These are phyloP conservation scores for Mychonastes homosphaera DNA, from an alignment of 139 green algal species.

Conservation along the genomic window DNA sequence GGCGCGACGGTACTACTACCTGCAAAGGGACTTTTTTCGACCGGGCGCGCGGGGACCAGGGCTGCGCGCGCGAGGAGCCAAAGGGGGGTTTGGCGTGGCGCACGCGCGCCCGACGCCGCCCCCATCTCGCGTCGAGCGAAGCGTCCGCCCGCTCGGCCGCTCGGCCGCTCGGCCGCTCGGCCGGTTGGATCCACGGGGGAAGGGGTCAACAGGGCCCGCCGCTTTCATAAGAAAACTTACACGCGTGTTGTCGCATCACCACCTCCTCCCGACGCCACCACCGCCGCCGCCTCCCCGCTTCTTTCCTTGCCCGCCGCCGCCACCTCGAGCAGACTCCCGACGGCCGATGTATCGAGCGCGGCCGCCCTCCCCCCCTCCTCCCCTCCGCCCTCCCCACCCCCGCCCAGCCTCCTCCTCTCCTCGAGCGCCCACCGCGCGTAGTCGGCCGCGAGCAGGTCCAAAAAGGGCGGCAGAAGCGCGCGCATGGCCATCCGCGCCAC, in stretches of 20 bases:
- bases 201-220: background rate
- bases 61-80: too few species aligned
- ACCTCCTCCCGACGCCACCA: background rate
- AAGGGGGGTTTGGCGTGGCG: too few species aligned
- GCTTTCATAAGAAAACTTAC: background rate
- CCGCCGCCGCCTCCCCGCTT: background rate
- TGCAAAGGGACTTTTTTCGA: too few species aligned
- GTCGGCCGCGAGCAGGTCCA: constrained; percentile 26
- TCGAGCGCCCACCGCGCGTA: constrained; percentile 20
- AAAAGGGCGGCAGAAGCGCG: constrained; percentile 28
- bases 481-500: constrained; percentile 28
- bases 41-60: too few species aligned
- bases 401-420: background rate
- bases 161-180: too few species aligned
- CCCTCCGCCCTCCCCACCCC: background rate
- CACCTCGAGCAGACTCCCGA: background rate
- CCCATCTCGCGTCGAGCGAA: too few species aligned
- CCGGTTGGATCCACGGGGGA: background rate
- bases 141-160: too few species aligned
- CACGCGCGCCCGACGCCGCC: too few species aligned
- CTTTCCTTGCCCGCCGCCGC: background rate
- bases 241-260: background rate
- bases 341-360: background rate
- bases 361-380: background rate
- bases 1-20: too few species aligned